Evolutionary conservation across 148 eudicot genomes (phyloP).

Genomic region (Camellia sinensis): DNA sequence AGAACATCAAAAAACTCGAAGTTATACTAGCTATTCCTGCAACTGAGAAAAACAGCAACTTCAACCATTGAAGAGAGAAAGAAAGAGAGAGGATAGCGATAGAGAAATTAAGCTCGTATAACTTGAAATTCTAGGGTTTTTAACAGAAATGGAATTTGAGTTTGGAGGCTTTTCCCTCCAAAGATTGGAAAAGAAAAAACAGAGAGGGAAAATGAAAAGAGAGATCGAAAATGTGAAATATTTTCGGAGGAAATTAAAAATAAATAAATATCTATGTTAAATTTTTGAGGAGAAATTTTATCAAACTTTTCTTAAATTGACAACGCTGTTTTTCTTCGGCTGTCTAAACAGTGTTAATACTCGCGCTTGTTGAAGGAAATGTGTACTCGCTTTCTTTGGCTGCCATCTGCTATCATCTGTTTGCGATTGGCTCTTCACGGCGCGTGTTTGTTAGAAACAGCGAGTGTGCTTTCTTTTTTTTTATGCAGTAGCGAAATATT

Average conservation of each 20-base stretch:
- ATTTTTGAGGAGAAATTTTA: background rate
- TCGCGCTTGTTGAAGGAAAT: background rate
- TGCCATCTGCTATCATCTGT: background rate
- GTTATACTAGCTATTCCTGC: background rate
- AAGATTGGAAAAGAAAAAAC: background rate
- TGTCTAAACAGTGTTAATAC: background rate
- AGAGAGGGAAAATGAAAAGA: slow-evolving; percentile 17
- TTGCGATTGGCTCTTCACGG: background rate
- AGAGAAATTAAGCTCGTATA: background rate
- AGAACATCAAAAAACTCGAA: background rate
- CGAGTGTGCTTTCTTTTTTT: background rate
- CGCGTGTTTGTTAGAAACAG: background rate
- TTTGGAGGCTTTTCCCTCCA: slow-evolving; percentile 15
- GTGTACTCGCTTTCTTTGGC: background rate
- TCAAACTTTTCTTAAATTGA: too few relatives aligned
- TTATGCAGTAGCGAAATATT: background rate
- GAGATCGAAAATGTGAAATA: background rate
- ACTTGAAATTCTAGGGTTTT: slow-evolving; percentile 10
- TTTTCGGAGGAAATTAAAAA: background rate
- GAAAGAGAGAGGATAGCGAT: background rate
- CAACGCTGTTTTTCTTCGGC: background rate
- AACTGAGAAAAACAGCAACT: background rate
- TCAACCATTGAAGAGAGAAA: slow-evolving; percentile 4
- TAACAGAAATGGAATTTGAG: slow-evolving; percentile 1
- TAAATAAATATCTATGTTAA: background rate